Evolutionary conservation across 257 asterid species (phyloP).

Genomic region (Nicotiana attenuata): DNA sequence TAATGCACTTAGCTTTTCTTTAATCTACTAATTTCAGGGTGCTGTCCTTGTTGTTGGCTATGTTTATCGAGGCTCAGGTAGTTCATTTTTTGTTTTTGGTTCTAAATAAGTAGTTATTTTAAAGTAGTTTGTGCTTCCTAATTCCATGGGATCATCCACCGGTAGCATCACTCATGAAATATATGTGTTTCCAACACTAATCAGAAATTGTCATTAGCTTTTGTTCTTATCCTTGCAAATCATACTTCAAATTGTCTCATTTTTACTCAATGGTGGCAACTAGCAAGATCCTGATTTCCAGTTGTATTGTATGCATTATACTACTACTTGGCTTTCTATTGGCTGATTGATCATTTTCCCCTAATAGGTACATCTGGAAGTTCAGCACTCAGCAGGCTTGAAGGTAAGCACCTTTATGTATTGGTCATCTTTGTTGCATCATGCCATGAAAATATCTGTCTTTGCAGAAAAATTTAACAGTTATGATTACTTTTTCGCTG

Average conservation of each 20-base stretch:
- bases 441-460: neutral
- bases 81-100: neutral
- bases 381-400: constrained; percentile 11
- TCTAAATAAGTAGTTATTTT: neutral
- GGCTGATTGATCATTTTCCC: neutral
- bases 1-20: neutral
- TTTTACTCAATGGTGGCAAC: neutral
- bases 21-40: constrained; percentile 26
- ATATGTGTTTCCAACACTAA: neutral
- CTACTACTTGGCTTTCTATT: neutral
- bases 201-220: neutral
- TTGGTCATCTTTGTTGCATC: neutral
- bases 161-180: neutral
- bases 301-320: neutral
- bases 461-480: neutral
- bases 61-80: constrained; percentile 36
- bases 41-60: constrained; percentile 27
- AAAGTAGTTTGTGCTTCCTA: neutral
- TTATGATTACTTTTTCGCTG: neutral
- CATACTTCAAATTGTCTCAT: neutral
- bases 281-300: neutral
- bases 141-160: neutral
- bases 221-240: neutral
- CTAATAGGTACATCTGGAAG: constrained; percentile 8
- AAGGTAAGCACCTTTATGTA: neutral